Conservation (phyloP, 2,329 filamentous ascomycete species). For the Whalleya microplaca region DNA sequence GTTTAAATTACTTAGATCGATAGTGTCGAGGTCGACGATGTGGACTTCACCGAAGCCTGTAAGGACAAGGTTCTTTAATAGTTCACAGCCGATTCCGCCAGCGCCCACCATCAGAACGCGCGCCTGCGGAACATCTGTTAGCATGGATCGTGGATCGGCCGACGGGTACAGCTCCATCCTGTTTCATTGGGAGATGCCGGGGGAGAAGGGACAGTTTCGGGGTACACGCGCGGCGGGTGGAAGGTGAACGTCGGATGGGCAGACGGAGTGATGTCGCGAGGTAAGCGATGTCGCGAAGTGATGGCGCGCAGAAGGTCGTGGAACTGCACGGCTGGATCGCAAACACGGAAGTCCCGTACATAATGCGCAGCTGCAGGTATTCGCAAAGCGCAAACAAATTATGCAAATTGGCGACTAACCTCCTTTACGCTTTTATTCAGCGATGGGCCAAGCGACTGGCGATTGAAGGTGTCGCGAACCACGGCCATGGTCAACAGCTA, state of each 20-base stretch:
- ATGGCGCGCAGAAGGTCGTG: slow-evolving; percentile 7
- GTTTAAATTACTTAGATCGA: slow-evolving; percentile 96
- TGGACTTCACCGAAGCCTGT: slow-evolving; percentile 92
- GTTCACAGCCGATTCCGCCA: slow-evolving; percentile 95
- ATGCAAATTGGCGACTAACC: slow-evolving; percentile 48
- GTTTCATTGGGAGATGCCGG: neutral
- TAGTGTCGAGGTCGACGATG: slow-evolving; percentile 96
- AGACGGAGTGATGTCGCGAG: slow-evolving; percentile 4
- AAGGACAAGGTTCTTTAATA: slow-evolving; percentile 94
- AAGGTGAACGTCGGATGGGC: neutral
- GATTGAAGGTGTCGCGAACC: slow-evolving; percentile 58
- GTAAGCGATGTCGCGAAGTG: no score
- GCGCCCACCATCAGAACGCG: slow-evolving; percentile 93
- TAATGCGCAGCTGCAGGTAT: slow-evolving; percentile 10
- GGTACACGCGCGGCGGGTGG: neutral
- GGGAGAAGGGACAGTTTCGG: neutral
- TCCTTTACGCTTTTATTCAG: slow-evolving; percentile 70
- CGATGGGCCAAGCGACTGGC: slow-evolving; percentile 68
- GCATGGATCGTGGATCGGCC: slow-evolving; percentile 25
- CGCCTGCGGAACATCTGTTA: slow-evolving; percentile 59
- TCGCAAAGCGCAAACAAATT: slow-evolving; percentile 20
- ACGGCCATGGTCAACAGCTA: slow-evolving; percentile 33
- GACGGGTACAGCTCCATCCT: slow-evolving; percentile 18
- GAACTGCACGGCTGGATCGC: slow-evolving; percentile 6
- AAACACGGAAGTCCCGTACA: slow-evolving; percentile 9